Evolutionary conservation across 192 early-diverging fungal species (phyloP).

Genomic region (Backusella westeae): DNA sequence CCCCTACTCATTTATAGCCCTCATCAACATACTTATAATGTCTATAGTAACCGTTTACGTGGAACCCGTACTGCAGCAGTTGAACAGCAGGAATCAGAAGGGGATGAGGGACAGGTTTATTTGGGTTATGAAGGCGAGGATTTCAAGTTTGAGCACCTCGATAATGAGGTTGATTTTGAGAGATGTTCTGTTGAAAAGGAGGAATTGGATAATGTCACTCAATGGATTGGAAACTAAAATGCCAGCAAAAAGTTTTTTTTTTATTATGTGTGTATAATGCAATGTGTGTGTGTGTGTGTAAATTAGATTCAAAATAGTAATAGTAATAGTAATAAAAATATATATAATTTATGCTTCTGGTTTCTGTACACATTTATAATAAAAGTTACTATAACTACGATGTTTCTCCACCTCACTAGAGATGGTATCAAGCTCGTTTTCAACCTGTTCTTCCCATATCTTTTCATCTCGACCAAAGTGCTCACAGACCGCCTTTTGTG

Average conservation of each 20-base stretch:
- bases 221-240: constrained; percentile 56
- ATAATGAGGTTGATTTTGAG: constrained; percentile 66
- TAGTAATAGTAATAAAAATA: neutral
- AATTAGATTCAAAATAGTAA: neutral
- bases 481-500: neutral
- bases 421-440: neutral
- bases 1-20: neutral
- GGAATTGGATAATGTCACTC: constrained; percentile 54
- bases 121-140: constrained; percentile 78
- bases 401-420: neutral
- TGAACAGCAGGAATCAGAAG: constrained; percentile 61
- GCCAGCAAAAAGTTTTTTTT: neutral
- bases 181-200: constrained; percentile 59
- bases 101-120: constrained; percentile 62
- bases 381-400: neutral
- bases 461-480: neutral
- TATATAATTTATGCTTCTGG: neutral
- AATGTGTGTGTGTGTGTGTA: neutral
- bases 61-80: constrained; percentile 64
- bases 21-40: too few species aligned
- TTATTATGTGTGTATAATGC: neutral
- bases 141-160: constrained; percentile 83
- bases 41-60: constrained; percentile 58
- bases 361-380: constrained; percentile 7
- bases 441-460: neutral